Base-by-base conservation (phyloP, 2,329 filamentous ascomycete species). In the Parafenestella ontariensis region DNA sequence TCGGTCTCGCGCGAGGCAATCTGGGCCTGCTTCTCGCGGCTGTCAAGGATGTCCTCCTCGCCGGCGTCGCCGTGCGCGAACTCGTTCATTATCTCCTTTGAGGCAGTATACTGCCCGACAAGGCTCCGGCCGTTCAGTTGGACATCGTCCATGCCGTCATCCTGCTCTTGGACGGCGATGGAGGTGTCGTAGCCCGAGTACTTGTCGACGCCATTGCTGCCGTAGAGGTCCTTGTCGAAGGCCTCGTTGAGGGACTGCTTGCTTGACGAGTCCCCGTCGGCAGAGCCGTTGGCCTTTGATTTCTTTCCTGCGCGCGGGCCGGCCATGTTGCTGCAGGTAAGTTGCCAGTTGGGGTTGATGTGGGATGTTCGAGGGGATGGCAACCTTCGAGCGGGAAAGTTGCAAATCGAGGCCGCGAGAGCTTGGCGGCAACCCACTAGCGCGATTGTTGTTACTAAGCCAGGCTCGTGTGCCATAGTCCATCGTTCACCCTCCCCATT, bases 51-150 rank as follows among this genome's bases (percentile, higher is more conserved):
- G 70, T 99, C 96, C 54, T 94, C 92, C 78, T 97, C 94, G 74
- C 96, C 94, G 23, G 94, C 91, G 39, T 91, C 93, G 50, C 93
- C 93, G 49, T 86, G 87, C 21, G 94, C 89, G 78, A 96, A 96
- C 78, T 99, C 95, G 73, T 96, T 91, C 72, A 99, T 93, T 79
- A 97, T 92, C 46, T 90, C 88, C 65, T 87, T 89, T 34, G 92
- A 94, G 23, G 95, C 95, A 31, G 95, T 99, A 78, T 99, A 99
- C 77, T 98, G 95, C 60, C 93, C 94, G 29, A 97, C 89, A 56
- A 99, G 82, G 56, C 91, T 87, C 69, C 89, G 86, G 65, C 90
- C 87, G 66, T 75, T 81, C 41, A 80, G 74, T n/a, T 81, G 87
- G 52, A 79, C 87, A 75, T 89, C 90, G 45, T 85, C 85, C 85